phyloP scores from a whole-genome alignment of 2,329 filamentous ascomycete genomes.

The Parascedosporium putredinis region DNA sequence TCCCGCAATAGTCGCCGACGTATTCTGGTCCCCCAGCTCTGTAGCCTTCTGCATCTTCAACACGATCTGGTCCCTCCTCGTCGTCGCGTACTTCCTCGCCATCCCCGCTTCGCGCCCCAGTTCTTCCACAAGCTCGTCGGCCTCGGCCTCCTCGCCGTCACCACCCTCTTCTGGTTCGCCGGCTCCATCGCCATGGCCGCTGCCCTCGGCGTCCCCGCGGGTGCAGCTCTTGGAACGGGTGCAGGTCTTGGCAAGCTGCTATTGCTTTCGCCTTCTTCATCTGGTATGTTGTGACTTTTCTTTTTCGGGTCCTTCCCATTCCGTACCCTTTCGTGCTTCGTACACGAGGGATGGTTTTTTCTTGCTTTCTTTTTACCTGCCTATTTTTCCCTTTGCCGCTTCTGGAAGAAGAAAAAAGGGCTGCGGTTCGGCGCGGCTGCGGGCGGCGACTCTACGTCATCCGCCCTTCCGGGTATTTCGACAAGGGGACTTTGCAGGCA shows the following conservation, averaged over 20 bases:
- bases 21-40: slow-evolving; percentile 24
- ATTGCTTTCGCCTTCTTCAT: slow-evolving; percentile 57
- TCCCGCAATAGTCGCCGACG: slow-evolving; percentile 53
- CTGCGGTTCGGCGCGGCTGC: too few relatives aligned
- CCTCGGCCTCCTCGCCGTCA: slow-evolving; percentile 58
- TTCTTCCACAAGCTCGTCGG: slow-evolving; percentile 56
- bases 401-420: not conserved
- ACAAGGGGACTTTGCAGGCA: too few relatives aligned
- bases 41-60: slow-evolving; percentile 75
- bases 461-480: too few relatives aligned
- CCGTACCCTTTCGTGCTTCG: too few relatives aligned
- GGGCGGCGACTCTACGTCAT: too few relatives aligned
- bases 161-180: slow-evolving; percentile 83
- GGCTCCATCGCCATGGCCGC: slow-evolving; percentile 71
- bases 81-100: slow-evolving; percentile 59
- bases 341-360: not conserved
- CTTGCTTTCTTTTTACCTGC: slow-evolving; percentile 13
- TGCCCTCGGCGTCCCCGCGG: slow-evolving; percentile 40
- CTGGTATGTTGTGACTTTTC: slow-evolving; percentile 27
- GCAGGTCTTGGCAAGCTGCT: slow-evolving; percentile 51
- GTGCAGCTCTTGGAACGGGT: slow-evolving; percentile 43
- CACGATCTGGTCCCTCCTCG: slow-evolving; percentile 64
- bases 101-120: slow-evolving; percentile 52
- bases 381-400: too few relatives aligned
- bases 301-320: too few relatives aligned